A percentile compares a stretch with the other conserved stretches of the same genome.
phyloP scores from a whole-genome alignment of 306 rosid genomes.

The Gastrolobium villosum region DNA sequence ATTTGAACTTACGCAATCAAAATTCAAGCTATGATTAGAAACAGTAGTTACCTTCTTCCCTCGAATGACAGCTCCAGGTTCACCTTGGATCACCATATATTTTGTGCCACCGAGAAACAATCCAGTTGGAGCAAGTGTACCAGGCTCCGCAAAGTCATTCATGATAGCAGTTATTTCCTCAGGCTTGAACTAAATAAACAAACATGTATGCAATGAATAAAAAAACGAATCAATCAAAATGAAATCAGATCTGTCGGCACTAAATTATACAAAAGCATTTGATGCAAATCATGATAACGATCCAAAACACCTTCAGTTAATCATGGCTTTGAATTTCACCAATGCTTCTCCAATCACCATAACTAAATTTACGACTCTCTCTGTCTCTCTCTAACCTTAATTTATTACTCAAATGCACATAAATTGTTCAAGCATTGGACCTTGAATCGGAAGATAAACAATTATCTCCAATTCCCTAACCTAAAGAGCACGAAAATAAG shows the following conservation, averaged over 20 bases:
- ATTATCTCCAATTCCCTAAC: neutral
- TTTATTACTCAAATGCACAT: neutral
- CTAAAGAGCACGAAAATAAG: neutral
- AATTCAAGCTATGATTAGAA: constrained; percentile 6
- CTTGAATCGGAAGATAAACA: neutral
- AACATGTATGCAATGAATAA: neutral
- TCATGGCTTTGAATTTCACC: no score
- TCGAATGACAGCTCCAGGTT: constrained; percentile 70
- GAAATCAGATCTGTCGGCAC: constrained; percentile 13
- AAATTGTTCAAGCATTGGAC: no score
- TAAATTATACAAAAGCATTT: neutral
- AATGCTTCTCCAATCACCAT: neutral
- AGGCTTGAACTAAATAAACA: constrained; percentile 60
- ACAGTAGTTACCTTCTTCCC: constrained; percentile 69
- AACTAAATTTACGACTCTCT: neutral
- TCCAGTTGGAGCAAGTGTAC: constrained; percentile 76
- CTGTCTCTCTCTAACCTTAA: neutral
- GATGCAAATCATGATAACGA: neutral
- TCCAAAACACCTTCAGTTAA: no score
- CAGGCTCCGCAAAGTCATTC: constrained; percentile 68
- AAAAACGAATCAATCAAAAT: neutral
- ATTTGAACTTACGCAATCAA: neutral
- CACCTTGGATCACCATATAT: constrained; percentile 80
- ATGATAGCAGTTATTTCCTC: constrained; percentile 64
- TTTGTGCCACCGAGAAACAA: constrained; percentile 71